Conservation (phyloP, 805 yeast species). For the Sugiyamaella valdiviana region DNA sequence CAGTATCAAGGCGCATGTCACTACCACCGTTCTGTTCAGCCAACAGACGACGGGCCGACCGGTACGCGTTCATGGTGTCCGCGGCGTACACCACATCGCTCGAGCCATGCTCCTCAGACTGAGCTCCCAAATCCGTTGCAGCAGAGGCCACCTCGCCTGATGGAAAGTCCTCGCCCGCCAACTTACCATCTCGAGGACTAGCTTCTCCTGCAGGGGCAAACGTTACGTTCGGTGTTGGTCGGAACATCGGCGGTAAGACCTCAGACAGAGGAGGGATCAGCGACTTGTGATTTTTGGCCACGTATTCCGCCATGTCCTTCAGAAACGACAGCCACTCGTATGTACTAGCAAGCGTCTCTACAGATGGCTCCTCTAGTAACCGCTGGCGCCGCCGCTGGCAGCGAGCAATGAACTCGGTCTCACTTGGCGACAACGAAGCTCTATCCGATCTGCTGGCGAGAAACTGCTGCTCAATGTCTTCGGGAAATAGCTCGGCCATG, state of each 20-base stretch:
- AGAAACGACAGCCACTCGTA: slow-evolving; percentile 85
- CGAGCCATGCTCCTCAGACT: not conserved
- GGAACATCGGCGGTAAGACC: not conserved
- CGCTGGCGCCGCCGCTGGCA: slow-evolving; percentile 66
- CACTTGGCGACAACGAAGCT: slow-evolving; percentile 57
- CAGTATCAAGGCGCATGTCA: not conserved
- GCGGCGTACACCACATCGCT: not conserved
- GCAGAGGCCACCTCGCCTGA: not conserved
- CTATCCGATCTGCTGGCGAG: slow-evolving; percentile 27
- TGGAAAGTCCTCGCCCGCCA: not conserved
- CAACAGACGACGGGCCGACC: slow-evolving; percentile 22
- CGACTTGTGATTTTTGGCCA: slow-evolving; percentile 45
- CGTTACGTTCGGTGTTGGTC: slow-evolving; percentile 40
- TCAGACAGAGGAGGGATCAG: slow-evolving; percentile 1
- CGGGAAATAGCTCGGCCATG: slow-evolving; percentile 70
- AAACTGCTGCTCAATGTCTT: slow-evolving; percentile 45
- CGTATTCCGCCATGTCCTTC: slow-evolving; percentile 71
- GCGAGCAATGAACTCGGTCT: slow-evolving; percentile 67
- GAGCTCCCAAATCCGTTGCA: not conserved
- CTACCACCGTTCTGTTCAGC: slow-evolving; percentile 14
- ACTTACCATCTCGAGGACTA: not conserved
- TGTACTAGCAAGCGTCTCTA: slow-evolving; percentile 53
- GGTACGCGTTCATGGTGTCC: slow-evolving; percentile 25
- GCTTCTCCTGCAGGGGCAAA: slow-evolving; percentile 58
- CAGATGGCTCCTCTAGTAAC: slow-evolving; percentile 40